Evolutionary conservation across 805 yeast species (phyloP).

Genomic region (Candida manassasensis): DNA sequence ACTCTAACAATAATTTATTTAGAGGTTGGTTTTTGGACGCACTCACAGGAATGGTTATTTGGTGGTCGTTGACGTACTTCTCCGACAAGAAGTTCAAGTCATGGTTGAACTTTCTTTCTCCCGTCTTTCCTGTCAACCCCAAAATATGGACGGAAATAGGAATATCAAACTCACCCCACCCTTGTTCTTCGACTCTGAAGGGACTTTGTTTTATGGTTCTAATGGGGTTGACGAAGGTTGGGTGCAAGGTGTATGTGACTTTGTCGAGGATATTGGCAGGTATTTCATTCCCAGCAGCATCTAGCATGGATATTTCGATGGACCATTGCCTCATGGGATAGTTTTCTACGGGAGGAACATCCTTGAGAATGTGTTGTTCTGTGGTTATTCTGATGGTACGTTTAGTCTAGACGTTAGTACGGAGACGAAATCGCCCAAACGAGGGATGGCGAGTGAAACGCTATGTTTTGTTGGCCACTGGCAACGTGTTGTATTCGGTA

Average conservation of each 20-base stretch:
- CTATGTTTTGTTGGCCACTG: no score
- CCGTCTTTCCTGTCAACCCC: slow-evolving; percentile 66
- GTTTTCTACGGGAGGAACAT: slow-evolving; percentile 79
- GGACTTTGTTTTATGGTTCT: slow-evolving; percentile 80
- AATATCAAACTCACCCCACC: slow-evolving; percentile 98
- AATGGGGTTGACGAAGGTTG: slow-evolving; percentile 87
- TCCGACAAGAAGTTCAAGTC: slow-evolving; percentile 84
- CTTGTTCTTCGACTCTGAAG: slow-evolving; percentile 83
- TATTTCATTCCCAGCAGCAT: slow-evolving; percentile 73
- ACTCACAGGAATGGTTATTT: slow-evolving; percentile 58
- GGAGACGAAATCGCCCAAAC: no score
- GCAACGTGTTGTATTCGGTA: no score
- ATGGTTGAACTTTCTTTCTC: slow-evolving; percentile 81
- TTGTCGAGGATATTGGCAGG: slow-evolving; percentile 88
- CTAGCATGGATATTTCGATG: slow-evolving; percentile 68
- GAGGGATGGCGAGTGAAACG: no score
- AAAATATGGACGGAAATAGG: slow-evolving; percentile 70
- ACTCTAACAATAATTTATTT: slow-evolving; percentile 67
- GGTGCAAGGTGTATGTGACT: slow-evolving; percentile 90
- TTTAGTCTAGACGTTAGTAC: slow-evolving; percentile 48
- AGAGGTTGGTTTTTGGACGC: slow-evolving; percentile 64
- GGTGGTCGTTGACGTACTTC: slow-evolving; percentile 73
- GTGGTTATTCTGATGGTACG: slow-evolving; percentile 88
- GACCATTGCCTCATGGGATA: slow-evolving; percentile 96
- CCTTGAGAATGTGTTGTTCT: slow-evolving; percentile 74